Base-by-base conservation (phyloP, 2,329 filamentous ascomycete genomes). In the Orbilia ellipsospora region DNA sequence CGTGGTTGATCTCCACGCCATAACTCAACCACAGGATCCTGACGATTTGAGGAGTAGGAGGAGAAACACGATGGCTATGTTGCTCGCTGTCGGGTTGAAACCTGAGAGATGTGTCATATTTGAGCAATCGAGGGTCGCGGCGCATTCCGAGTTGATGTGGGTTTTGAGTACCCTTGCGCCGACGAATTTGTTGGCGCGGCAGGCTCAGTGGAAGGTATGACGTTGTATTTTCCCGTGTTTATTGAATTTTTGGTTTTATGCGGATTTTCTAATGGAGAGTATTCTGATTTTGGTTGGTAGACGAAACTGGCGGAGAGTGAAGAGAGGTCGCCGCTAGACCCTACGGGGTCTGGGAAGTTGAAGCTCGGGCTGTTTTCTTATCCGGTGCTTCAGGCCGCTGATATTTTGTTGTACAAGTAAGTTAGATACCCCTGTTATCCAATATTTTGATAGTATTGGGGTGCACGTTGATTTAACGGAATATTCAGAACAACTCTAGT, bases 171-270 rank as follows among this genome's bases (percentile, higher is more conserved):
- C 94, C 78, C 91, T 92, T 62, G 92, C 95, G 23, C 94, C 92
- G 4, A 93, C 95, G 82, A 95, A 95, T 45, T 96, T 97, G 83
- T 85, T 99, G n/a, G 91, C 91, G 8, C 87, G 95, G n/a, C 99
- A 99, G 95, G 98, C 95, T 28, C 95, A 98, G 83, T 99, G 95
- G 94, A 99, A 99, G 89, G 93, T 92, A 80, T 78, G 80, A 73
- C 16, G 57, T 48, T 45, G 16, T 28, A 23, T 31, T 16, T n/a
- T n/a, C n/a, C n/a, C n/a, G 8, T 16, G 40, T 48, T 63, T 28
- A 56, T 44, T 45, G 31, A 16, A 16, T 20, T 42, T 42, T 36
- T 1, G 31, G 10, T 36, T 36, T 2, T 36, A 4, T 20, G 8
- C 16, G 23, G 4, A 50, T 60, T 56, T 40, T 56, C 8, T 16